These are phyloP conservation scores for Beauveria sp. DNA, from an alignment of 2,329 filamentous ascomycete genomes.

Conservation along the genomic window DNA sequence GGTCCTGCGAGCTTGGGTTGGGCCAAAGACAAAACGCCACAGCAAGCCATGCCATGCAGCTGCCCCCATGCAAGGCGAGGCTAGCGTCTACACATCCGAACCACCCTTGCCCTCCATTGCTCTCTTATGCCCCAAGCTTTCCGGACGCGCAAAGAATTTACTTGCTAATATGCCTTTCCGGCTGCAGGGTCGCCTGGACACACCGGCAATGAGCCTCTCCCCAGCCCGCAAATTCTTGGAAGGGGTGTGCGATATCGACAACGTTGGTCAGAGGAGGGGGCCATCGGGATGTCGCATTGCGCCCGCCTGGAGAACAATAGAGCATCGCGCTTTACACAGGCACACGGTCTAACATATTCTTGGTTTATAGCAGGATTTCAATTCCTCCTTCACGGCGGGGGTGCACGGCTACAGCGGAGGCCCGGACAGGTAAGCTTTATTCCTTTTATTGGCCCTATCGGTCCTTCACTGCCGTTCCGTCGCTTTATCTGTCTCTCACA, in stretches of 20 bases:
- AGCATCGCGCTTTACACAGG: background rate
- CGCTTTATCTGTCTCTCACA: background rate
- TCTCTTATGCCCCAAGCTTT: background rate
- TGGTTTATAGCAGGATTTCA: conserved; percentile 42
- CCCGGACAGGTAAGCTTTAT: conserved; percentile 40
- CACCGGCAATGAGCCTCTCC: conserved; percentile 3
- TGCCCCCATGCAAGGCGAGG: background rate
- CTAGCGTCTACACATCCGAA: conserved; percentile 5
- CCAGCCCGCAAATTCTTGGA: background rate
- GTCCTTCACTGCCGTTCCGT: conserved; percentile 2
- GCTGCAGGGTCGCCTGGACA: conserved; percentile 1
- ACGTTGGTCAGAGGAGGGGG: background rate
- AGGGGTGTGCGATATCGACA: conserved; percentile 1
- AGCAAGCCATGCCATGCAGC: conserved; percentile 9
- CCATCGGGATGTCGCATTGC: conserved; percentile 3
- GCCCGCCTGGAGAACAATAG: conserved; percentile 2
- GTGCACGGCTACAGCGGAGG: conserved; percentile 37
- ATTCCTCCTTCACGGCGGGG: conserved; percentile 40
- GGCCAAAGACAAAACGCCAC: background rate
- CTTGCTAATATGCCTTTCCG: conserved; percentile 4
- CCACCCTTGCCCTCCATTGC: background rate
- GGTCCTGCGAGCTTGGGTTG: background rate
- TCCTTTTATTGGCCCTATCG: conserved; percentile 16
- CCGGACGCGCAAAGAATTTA: background rate
- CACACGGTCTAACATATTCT: conserved; percentile 5